Evolutionary conservation across 441 rosid species (phyloP).

Genomic region (Dalechampia spathulata): DNA sequence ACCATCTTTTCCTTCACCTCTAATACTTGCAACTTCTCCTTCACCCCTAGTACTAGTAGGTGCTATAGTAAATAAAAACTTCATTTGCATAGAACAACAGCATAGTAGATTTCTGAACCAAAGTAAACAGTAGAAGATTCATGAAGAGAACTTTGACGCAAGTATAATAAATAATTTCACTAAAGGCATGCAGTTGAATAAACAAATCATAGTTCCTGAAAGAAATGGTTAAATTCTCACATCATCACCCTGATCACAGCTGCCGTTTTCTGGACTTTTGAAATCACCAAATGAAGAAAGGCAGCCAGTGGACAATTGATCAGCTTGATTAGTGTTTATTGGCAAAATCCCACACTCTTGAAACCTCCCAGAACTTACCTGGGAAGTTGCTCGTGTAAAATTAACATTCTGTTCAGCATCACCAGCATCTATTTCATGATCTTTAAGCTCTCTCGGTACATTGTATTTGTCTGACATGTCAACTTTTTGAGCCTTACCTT

Average conservation of each 20-base stretch:
- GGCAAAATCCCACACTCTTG: constrained; percentile 18
- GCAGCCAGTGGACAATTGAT: no score
- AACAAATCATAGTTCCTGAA: no score
- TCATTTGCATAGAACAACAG: no score
- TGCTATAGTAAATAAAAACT: no score
- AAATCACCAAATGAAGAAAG: no score
- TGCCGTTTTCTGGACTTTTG: no score
- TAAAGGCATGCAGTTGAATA: no score
- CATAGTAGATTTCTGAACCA: background rate
- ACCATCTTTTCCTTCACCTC: no score
- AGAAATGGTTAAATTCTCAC: no score
- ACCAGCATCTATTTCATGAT: constrained; percentile 10
- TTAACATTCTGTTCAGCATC: constrained; percentile 10
- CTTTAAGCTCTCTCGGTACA: constrained; percentile 17
- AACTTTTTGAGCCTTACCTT: constrained; percentile 20
- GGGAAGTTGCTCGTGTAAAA: constrained; percentile 8
- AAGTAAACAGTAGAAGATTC: background rate
- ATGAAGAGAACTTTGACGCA: background rate
- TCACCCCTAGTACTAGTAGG: no score
- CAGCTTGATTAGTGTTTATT: constrained; percentile 5
- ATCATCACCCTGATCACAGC: background rate
- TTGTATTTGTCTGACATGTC: constrained; percentile 8
- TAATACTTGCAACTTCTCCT: no score
- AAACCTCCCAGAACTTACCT: background rate
- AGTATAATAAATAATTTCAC: background rate